Evolutionary conservation across 148 eudicot species (phyloP).

Genomic region (Pouteria glomerata): DNA sequence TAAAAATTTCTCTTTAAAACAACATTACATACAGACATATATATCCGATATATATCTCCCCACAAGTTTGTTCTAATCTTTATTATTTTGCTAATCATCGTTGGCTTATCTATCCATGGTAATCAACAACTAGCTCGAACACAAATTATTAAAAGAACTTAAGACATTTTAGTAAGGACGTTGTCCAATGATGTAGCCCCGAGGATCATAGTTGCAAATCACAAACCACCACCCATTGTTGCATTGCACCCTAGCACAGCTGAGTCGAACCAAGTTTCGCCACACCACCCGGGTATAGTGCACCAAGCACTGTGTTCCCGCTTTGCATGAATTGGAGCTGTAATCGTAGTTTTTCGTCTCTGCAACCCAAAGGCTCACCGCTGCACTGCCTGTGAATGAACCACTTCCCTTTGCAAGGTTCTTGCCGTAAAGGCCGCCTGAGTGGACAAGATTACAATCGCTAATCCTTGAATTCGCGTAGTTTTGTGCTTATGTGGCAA

Average conservation of each 20-base stretch:
- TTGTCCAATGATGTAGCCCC: constrained; percentile 4
- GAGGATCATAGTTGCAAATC: constrained; percentile 19
- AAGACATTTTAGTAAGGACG: constrained; percentile 2
- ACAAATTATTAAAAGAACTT: too few species aligned
- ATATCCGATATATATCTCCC: too few species aligned
- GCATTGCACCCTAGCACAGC: constrained; percentile 20
- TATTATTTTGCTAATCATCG: too few species aligned
- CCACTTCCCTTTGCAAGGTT: constrained; percentile 16
- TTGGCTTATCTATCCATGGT: too few species aligned
- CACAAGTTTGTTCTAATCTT: too few species aligned
- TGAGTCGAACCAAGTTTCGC: constrained; percentile 10
- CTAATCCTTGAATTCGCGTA: constrained; percentile 17
- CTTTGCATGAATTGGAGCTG: constrained; percentile 4
- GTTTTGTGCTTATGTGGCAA: constrained; percentile 16
- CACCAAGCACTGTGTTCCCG: too few species aligned
- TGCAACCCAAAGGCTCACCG: constrained; percentile 25
- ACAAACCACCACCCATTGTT: constrained; percentile 6
- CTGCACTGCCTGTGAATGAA: background rate
- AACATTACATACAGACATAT: too few species aligned
- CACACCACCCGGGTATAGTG: constrained; percentile 28
- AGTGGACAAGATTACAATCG: constrained; percentile 14
- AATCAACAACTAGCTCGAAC: too few species aligned
- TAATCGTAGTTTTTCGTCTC: constrained; percentile 26
- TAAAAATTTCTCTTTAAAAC: too few species aligned
- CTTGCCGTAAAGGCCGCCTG: constrained; percentile 16